Evolutionary conservation across 352 stramenopile genomes (phyloP).

Genomic region (Globisporangium viniferum): DNA sequence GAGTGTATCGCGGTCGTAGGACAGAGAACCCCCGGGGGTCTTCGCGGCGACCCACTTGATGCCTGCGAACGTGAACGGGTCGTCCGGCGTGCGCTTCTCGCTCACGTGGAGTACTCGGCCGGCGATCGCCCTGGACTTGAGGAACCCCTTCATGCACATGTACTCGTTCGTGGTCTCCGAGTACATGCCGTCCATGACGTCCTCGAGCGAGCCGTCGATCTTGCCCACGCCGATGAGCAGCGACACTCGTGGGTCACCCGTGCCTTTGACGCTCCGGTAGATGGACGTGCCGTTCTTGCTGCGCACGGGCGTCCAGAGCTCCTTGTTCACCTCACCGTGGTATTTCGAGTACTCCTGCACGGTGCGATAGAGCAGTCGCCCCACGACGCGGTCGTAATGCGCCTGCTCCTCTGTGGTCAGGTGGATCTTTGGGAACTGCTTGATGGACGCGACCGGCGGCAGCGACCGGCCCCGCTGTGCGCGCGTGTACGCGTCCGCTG

Average conservation of each 20-base stretch:
- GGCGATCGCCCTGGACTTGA: conserved; percentile 30
- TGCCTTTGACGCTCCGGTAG: conserved; percentile 45
- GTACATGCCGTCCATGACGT: conserved; percentile 45
- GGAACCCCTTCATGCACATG: conserved; percentile 33
- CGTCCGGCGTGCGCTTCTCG: conserved; percentile 23
- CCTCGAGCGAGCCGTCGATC: conserved; percentile 36
- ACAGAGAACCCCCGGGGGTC: conserved; percentile 22
- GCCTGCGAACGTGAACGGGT: conserved; percentile 38
- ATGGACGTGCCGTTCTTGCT: conserved; percentile 34
- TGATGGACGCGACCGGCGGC: conserved; percentile 1
- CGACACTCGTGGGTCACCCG: conserved; percentile 26
- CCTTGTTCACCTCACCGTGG: conserved; percentile 15
- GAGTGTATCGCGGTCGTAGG: conserved; percentile 38
- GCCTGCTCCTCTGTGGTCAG: conserved; percentile 27
- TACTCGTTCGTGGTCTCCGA: conserved; percentile 35
- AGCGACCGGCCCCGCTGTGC: background rate
- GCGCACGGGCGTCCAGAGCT: conserved; percentile 39
- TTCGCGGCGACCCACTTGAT: conserved; percentile 44
- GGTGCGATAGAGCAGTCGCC: conserved; percentile 25
- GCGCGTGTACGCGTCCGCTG: conserved; percentile 18
- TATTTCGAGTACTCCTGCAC: conserved; percentile 24
- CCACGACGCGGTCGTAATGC: conserved; percentile 27
- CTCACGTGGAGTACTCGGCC: conserved; percentile 36
- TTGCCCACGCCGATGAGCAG: conserved; percentile 31
- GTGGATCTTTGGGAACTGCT: conserved; percentile 1